Conservation (phyloP, 495 filamentous ascomycete genomes). For the Penicillium nucicola region DNA sequence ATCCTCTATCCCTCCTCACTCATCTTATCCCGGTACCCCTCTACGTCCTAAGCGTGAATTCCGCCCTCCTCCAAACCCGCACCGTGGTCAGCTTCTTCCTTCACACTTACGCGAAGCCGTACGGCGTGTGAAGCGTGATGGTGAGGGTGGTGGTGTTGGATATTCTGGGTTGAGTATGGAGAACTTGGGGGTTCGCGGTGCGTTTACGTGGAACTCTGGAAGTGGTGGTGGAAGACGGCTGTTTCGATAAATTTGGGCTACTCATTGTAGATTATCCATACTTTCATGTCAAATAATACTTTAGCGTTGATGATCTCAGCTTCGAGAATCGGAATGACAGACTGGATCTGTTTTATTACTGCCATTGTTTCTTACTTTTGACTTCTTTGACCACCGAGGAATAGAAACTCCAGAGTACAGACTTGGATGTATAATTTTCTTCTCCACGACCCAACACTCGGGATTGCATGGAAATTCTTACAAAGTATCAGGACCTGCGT, state of each 20-base stretch:
- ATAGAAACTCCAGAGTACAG: slow-evolving; percentile 3
- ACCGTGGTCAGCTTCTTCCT: slow-evolving; percentile 71
- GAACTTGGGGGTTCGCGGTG: slow-evolving; percentile 62
- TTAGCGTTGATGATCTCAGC: neutral
- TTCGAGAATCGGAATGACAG: slow-evolving; percentile 2
- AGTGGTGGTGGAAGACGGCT: slow-evolving; percentile 55
- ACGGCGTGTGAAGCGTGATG: slow-evolving; percentile 65
- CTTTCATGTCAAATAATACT: neutral
- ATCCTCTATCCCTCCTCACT: slow-evolving; percentile 10
- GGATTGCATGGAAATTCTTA: neutral
- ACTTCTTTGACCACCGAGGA: neutral
- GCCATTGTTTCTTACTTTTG: neutral
- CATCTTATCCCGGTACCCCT: slow-evolving; percentile 5
- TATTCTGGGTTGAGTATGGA: slow-evolving; percentile 70
- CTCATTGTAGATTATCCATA: neutral
- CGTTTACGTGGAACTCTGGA: slow-evolving; percentile 52
- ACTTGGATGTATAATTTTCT: no score
- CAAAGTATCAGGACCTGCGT: neutral
- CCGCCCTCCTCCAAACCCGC: slow-evolving; percentile 40
- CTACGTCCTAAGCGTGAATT: slow-evolving; percentile 20
- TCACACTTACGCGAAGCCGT: slow-evolving; percentile 80
- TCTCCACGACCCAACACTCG: no score
- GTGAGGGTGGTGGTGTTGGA: slow-evolving; percentile 65
- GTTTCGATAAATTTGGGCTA: slow-evolving; percentile 47
- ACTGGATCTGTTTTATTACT: slow-evolving; percentile 7